Conservation (phyloP, 768 basidiomycete genomes). For the Tylopilus vinaceipallidus region DNA sequence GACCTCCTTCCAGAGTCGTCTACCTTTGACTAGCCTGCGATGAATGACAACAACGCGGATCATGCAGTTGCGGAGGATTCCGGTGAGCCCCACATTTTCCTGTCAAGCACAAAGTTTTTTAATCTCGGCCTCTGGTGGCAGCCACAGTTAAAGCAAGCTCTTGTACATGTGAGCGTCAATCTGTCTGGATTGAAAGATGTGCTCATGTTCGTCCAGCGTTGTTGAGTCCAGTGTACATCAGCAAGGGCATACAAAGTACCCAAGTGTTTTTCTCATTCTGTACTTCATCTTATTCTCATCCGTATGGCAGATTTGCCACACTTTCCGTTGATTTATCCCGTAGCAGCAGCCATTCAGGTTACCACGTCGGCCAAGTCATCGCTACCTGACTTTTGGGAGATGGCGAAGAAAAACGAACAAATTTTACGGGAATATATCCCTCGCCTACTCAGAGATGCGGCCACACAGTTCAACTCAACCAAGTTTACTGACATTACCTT, state of each 20-base stretch:
- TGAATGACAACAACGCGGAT: too few species aligned
- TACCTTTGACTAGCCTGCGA: too few species aligned
- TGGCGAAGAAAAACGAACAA: constrained; percentile 1
- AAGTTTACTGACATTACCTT: constrained; percentile 5
- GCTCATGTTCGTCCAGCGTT: constrained; percentile 1
- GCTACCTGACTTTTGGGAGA: constrained; percentile 10
- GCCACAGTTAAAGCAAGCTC: not conserved
- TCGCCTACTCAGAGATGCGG: constrained; percentile 3
- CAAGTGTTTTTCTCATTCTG: not conserved
- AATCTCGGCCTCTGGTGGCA: not conserved
- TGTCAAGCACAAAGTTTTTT: not conserved
- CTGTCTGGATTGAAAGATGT: not conserved
- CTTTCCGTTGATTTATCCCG: too few species aligned
- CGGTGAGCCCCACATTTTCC: not conserved
- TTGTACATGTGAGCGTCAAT: not conserved
- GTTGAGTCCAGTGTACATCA: not conserved
- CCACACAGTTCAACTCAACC: constrained; percentile 1
- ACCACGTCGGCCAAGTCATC: constrained; percentile 1
- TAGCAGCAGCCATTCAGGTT: too few species aligned
- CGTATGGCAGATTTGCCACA: not conserved
- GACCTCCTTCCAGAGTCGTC: too few species aligned
- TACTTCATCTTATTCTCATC: not conserved
- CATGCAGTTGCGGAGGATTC: not conserved
- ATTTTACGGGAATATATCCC: constrained; percentile 3
- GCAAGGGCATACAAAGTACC: constrained; percentile 4